phyloP scores from a whole-genome alignment of 2,329 filamentous ascomycete genomes.

The Trichoderma gracile region DNA sequence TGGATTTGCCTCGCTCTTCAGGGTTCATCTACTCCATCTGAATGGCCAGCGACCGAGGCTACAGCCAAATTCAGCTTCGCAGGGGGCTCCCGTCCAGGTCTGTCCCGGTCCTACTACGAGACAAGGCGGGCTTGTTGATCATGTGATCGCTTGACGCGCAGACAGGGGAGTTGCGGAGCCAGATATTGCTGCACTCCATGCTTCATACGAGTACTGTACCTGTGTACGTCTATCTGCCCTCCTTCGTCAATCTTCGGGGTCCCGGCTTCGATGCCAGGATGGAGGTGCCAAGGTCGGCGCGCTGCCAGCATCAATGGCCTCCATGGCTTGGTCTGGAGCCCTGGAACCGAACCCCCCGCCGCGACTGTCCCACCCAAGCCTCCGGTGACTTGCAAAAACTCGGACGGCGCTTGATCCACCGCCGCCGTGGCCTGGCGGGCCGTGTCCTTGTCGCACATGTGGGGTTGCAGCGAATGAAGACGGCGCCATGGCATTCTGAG shows the following conservation, averaged over 20 bases:
- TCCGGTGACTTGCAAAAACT: slow-evolving; percentile 24
- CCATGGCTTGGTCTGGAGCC: background rate
- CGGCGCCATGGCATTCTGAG: slow-evolving; percentile 4
- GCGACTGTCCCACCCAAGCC: slow-evolving; percentile 23
- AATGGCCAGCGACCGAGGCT: background rate
- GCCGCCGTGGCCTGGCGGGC: slow-evolving; percentile 24
- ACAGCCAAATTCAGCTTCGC: background rate
- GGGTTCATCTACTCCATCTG: background rate
- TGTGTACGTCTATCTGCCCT: background rate
- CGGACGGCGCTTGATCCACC: slow-evolving; percentile 25
- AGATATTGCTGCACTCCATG: background rate
- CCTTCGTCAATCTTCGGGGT: slow-evolving; percentile 21
- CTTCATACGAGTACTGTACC: background rate
- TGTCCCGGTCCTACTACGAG: background rate
- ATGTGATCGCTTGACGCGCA: slow-evolving; percentile 19
- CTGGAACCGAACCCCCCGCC: slow-evolving; percentile 24
- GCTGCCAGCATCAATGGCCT: slow-evolving; percentile 1
- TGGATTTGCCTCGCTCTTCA: background rate
- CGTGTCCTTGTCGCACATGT: slow-evolving; percentile 25
- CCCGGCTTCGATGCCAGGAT: slow-evolving; percentile 14
- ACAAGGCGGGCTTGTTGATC: background rate
- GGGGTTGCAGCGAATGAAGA: slow-evolving; percentile 22
- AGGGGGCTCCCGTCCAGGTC: background rate
- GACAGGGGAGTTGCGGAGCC: background rate
- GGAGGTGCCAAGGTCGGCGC: slow-evolving; percentile 2